Evolutionary conservation across 164 flowering plant species (phyloP), one percentile per base, ranked within the genome.

Genomic region (Vitis riparia): DNA sequence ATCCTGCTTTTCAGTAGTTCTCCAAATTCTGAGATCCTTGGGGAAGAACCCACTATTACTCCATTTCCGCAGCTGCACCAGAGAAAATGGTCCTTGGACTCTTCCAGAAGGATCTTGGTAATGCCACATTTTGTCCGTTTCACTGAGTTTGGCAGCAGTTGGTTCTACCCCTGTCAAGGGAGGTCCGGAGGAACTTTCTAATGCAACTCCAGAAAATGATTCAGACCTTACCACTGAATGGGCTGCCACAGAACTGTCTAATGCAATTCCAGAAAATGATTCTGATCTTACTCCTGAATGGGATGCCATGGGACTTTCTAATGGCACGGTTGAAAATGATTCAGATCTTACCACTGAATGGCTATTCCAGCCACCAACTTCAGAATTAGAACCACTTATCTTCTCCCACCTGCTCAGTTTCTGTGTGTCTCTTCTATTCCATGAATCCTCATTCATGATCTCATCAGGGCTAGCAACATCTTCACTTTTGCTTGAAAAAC

Each of bases 51-150:
- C 97, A 29, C 89, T 87, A 55, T 82, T 85, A 74, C 76, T 89
- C 99, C 99, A 95, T 79, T 91, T 95, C 8, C 90, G 87, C 77
- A 95, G 83, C 83, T 95, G 99, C n/a, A 76, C 82, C 77, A 89
- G 81, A 37, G 98, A 91, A 86, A 93, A 95, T 67, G 99, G 99
- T 53, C 99, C 99, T 76, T 95, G 99, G 13, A 88, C 77, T 84
- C 88, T 93, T 53, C 89, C 90, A 56, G 91, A 68, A 68, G 99
- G 98, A 67, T 95, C 99, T 83, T 82, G 62, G 71, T 95, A 95
- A 76, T 88, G 86, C 99, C 99, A 95, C 9, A 88, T 76, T 71
- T 95, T 93, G 53, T 91, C 98, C 8, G 89, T 70, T 64, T 91
- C 97, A 67, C 75, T 85, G 61, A 87, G 72, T 73, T 73, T 78